Conservation (phyloP, 2,329 filamentous ascomycete genomes). For the Xylaria digitata region DNA sequence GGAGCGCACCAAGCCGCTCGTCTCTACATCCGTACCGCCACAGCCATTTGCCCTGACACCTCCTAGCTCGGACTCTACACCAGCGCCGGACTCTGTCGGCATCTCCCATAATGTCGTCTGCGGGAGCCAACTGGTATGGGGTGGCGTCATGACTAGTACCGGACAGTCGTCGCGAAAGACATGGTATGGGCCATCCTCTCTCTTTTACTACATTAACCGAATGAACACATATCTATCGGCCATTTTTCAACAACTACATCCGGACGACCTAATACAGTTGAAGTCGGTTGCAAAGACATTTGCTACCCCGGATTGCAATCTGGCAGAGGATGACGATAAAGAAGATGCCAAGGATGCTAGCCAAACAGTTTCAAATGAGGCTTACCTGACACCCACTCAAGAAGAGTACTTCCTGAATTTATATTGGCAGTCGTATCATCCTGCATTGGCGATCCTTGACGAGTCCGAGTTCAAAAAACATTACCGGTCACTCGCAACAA, state of each 20-base stretch:
- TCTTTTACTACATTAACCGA: slow-evolving; percentile 56
- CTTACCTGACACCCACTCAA: slow-evolving; percentile 53
- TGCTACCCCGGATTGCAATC: slow-evolving; percentile 40
- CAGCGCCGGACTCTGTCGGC: slow-evolving; percentile 19
- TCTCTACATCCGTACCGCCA: background rate
- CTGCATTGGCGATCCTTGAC: slow-evolving; percentile 56
- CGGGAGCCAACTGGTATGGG: slow-evolving; percentile 45
- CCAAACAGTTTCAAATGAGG: slow-evolving; percentile 38
- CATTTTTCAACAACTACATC: slow-evolving; percentile 50
- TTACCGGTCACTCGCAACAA: slow-evolving; percentile 56
- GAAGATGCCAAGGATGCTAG: slow-evolving; percentile 31
- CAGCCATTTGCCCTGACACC: slow-evolving; percentile 33
- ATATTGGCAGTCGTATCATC: slow-evolving; percentile 62
- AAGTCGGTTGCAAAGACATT: slow-evolving; percentile 44
- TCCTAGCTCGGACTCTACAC: slow-evolving; percentile 33
- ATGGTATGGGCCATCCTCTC: slow-evolving; percentile 57
- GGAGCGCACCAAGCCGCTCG: slow-evolving; percentile 25
- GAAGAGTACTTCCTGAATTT: slow-evolving; percentile 61
- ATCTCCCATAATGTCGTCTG: slow-evolving; percentile 6
- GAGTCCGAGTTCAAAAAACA: slow-evolving; percentile 58
- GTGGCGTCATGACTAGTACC: slow-evolving; percentile 52
- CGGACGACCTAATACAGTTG: slow-evolving; percentile 48
- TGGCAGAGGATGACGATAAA: slow-evolving; percentile 34
- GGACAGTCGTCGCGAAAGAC: slow-evolving; percentile 51
- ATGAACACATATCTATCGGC: slow-evolving; percentile 53